Evolutionary conservation across 139 green algal genomes (phyloP), one percentile per base, ranked within the genome.

Genomic region (Tetradesmus obliquus): DNA sequence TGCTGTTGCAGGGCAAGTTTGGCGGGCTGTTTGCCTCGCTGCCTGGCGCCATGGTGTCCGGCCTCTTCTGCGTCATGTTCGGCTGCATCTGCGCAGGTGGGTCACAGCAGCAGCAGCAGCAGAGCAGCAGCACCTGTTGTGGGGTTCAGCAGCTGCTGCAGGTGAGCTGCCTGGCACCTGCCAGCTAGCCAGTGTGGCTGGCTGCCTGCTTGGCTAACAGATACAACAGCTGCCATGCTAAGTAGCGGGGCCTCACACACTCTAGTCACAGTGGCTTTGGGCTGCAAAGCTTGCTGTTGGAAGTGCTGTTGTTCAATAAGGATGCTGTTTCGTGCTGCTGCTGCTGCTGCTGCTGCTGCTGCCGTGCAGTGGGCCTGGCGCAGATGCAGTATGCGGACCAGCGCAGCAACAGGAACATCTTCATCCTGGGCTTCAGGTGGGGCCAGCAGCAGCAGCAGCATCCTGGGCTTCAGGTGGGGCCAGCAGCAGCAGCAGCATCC

Each of bases 21-120:
- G 96, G 96, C 19, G 96, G 91, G 0, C 90, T 97, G 79, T 97
- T 97, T 91, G 96, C 96, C 2, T 96, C 94, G 2, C 93, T 97
- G 82, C 96, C 96, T 0, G 71, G 76, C 10, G 91, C 95, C 15
- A 96, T 97, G 81, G 90, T 97, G 24, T 88, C 82, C 5, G 96
- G 96, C 9, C 79, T 97, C 12, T 97, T 97, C 92, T 95, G 91
- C 84, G 94, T 96, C 82, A 96, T 97, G 93, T 97, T 97, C 79
- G 91, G 92, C 22, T 87, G 96, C 86, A 97, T 97, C 54, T 91
- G 89, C 24, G 92, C 90, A 17, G 91, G 90, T 79, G 32, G 22
- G 74, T 71, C 5, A 3, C 6, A 82, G 2, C 5, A 55, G 76
- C 24, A 53, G 24, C 76, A 54, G 24, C 76, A 53, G 76, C 76